Base-by-base conservation (phyloP, 345 rosid species). In the Hibiscus mutabilis region DNA sequence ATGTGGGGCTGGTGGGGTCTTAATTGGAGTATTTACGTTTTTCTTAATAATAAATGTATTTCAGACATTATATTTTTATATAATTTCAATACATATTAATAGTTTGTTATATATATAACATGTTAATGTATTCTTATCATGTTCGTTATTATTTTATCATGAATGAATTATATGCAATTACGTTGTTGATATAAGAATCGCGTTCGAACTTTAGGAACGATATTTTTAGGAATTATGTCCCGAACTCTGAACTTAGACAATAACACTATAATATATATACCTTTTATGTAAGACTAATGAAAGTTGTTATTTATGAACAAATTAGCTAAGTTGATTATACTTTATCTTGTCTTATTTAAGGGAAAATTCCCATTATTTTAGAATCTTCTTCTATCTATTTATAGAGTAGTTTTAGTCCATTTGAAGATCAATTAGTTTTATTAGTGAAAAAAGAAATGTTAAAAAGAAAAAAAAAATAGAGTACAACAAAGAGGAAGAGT, bases 1-100 rank as follows among this genome's bases (percentile, higher is more conserved):
- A 12, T 58, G 60, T 66, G 66, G 76, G 79, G 61, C 69, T 35
- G 22, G 80, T 78, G 60, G 82, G 85, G 79, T 44, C 73, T 68
- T 69, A 31, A 19, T 40, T n/a, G 60, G 13, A 12, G 52, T 33
- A 7, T 33, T 33, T 33, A 33, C 35, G 35, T 33, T 33, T 33
- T 33, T 33, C 35, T 33, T 33, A 5, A 33, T 33, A 33, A 33
- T 5, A 33, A 33, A 33, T 33, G 35, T 33, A 33, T 33, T 33
- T 33, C 7, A 33, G 35, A 33, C 35, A 33, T 33, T 33, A 33
- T 33, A 33, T 33, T 33, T 33, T 33, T 33, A 33, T 33, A 33
- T 33, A 33, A 33, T 33, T 33, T 33, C 6, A 0, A 33, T 33
- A 33, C 35, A 33, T 33, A 33, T 5, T 33, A 33, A 33, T 33